Evolutionary conservation across 768 basidiomycete genomes (phyloP).

Genomic region (Amanita exitialis): DNA sequence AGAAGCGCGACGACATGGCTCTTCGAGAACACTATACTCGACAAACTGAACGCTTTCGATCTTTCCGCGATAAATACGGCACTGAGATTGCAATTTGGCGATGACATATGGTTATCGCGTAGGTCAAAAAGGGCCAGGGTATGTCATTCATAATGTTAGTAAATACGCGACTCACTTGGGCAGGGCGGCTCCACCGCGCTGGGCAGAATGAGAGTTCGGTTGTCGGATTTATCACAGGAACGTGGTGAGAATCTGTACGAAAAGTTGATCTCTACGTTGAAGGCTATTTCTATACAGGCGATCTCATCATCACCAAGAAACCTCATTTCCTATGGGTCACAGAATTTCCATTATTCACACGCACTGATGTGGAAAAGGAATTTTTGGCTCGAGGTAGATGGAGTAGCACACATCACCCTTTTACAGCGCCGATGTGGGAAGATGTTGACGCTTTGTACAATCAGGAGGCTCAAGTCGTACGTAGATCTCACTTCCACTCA

Average conservation of each 20-base stretch:
- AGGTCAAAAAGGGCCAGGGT: constrained; percentile 46
- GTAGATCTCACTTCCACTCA: constrained; percentile 10
- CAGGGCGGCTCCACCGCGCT: constrained; percentile 85
- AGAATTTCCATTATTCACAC: constrained; percentile 89
- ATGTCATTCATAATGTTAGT: constrained; percentile 13
- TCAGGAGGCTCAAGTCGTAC: constrained; percentile 52
- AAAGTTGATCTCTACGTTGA: constrained; percentile 1
- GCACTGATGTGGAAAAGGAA: constrained; percentile 80
- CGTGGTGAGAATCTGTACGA: constrained; percentile 35
- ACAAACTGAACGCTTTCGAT: constrained; percentile 14
- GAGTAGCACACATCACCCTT: constrained; percentile 92
- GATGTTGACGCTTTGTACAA: constrained; percentile 71
- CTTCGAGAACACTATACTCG: constrained; percentile 15
- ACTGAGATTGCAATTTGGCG: constrained; percentile 36
- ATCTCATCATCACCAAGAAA: constrained; percentile 38
- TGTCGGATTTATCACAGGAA: constrained; percentile 57
- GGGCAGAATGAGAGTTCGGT: constrained; percentile 56
- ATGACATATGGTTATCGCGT: constrained; percentile 48
- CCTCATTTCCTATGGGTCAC: constrained; percentile 94
- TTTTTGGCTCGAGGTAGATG: constrained; percentile 79
- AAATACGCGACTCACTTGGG: constrained; percentile 9
- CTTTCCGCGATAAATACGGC: constrained; percentile 25
- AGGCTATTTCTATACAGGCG: constrained; percentile 28
- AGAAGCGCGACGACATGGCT: constrained; percentile 38
- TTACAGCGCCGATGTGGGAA: constrained; percentile 91